Conservation (phyloP, 495 filamentous ascomycete genomes). For the Tuber magnatum region DNA sequence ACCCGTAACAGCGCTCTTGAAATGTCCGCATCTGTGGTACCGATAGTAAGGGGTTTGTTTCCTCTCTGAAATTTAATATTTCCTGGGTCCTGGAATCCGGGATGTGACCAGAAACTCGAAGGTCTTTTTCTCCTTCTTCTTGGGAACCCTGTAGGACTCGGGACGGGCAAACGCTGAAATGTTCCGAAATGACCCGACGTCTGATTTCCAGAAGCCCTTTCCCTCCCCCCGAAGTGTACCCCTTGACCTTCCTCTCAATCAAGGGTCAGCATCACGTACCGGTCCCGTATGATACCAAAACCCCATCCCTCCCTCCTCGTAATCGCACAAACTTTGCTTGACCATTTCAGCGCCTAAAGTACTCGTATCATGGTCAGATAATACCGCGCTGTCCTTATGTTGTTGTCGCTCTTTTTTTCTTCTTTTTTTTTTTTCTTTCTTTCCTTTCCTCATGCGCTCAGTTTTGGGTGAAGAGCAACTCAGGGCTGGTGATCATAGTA, state of each 20-base stretch:
- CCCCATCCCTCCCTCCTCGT: not conserved
- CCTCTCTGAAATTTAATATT: not conserved
- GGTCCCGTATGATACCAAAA: not conserved
- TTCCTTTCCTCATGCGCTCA: not conserved
- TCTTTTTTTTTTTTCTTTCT: not conserved
- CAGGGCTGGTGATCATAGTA: not conserved
- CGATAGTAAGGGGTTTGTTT: not conserved
- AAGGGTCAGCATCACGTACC: not conserved
- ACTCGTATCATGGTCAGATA: not conserved
- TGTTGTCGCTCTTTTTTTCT: not conserved
- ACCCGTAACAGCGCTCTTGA: not conserved
- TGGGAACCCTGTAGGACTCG: not conserved
- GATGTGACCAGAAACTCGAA: not conserved
- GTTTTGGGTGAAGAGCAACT: not conserved
- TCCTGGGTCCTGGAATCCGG: not conserved
- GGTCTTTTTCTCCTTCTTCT: not conserved
- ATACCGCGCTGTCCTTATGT: not conserved
- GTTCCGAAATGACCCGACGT: not conserved
- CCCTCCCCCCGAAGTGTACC: not conserved
- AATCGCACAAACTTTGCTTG: not conserved
- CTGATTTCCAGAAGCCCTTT: slow-evolving; percentile 2
- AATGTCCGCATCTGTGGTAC: not conserved
- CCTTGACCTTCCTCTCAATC: not conserved
- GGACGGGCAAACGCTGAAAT: not conserved
- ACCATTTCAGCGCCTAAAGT: not conserved